Percentiles rank a stretch among this genome's conserved stretches.
Conservation (phyloP, 257 asterid species). For the Solanum verrucosum region DNA sequence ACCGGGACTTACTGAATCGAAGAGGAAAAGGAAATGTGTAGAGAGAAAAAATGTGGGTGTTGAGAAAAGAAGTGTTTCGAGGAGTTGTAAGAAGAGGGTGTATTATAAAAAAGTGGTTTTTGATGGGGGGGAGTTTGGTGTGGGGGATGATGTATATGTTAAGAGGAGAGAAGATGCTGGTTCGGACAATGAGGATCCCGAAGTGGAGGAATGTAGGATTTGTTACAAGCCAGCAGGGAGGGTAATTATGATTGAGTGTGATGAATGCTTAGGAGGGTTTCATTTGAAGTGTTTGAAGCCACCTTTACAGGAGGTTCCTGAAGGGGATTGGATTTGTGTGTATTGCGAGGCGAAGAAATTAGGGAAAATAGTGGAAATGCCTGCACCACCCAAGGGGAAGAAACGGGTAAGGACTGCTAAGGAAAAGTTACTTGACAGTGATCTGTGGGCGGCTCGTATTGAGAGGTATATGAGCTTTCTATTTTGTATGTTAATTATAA, state of each 20-base stretch:
- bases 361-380: slow-evolving; percentile 40
- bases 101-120: slow-evolving; percentile 60
- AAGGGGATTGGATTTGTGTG: slow-evolving; percentile 81
- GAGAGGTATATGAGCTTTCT: slow-evolving; percentile 45
- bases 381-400: slow-evolving; percentile 59
- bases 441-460: slow-evolving; percentile 76
- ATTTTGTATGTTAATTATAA: neutral
- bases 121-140: slow-evolving; percentile 65
- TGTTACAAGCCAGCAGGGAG: slow-evolving; percentile 69
- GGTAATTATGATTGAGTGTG: slow-evolving; percentile 77
- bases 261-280: slow-evolving; percentile 89
- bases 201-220: slow-evolving; percentile 73
- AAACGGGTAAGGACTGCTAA: slow-evolving; percentile 68
- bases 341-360: slow-evolving; percentile 53
- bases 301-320: slow-evolving; percentile 69
- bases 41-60: neutral
- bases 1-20: slow-evolving; percentile 42
- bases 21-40: slow-evolving; percentile 30
- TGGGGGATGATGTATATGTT: slow-evolving; percentile 72
- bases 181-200: slow-evolving; percentile 68
- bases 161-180: slow-evolving; percentile 62
- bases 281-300: slow-evolving; percentile 84
- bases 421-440: slow-evolving; percentile 84
- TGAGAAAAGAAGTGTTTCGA: slow-evolving; percentile 12
- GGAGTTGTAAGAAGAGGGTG: slow-evolving; percentile 37